Percentiles rank a stretch among this genome's conserved stretches.
Evolutionary conservation across 768 basidiomycete species (phyloP).

Genomic region (Vishniacozyma victoriae): DNA sequence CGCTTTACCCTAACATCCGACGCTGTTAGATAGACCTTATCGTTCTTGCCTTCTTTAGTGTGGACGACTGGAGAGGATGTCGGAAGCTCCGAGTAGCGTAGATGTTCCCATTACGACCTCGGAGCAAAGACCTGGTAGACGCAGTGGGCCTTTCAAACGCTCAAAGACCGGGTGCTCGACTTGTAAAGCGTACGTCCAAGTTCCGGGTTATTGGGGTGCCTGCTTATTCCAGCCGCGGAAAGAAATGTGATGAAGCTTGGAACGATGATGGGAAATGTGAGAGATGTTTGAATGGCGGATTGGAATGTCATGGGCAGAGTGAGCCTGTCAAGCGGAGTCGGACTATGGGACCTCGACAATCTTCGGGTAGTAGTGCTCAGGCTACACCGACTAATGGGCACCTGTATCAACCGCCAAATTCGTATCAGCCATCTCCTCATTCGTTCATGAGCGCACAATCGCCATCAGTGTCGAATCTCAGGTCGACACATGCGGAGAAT

Average conservation of each 20-base stretch:
- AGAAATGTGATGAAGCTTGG: slow-evolving; percentile 29
- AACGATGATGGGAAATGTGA: slow-evolving; percentile 18
- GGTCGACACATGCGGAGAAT: not conserved
- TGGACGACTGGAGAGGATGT: too few species aligned
- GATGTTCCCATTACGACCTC: too few species aligned
- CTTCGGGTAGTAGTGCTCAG: not conserved
- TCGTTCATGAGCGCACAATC: not conserved
- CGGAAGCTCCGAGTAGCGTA: too few species aligned
- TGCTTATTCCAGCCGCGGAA: slow-evolving; percentile 10
- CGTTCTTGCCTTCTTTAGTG: too few species aligned
- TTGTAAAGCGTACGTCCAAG: not conserved
- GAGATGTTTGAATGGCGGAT: slow-evolving; percentile 13
- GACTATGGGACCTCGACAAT: not conserved
- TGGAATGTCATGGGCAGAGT: slow-evolving; percentile 16
- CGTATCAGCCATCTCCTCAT: not conserved
- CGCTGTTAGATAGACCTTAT: too few species aligned
- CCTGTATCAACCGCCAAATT: not conserved
- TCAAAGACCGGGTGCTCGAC: slow-evolving; percentile 23
- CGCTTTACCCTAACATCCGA: too few species aligned
- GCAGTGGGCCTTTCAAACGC: slow-evolving; percentile 20
- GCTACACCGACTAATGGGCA: not conserved
- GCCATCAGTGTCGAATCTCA: not conserved
- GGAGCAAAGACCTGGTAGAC: slow-evolving; percentile 6
- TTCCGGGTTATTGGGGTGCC: not conserved
- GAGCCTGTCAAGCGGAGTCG: not conserved